Conservation (phyloP, 371 early-diverging fungal species). For the Apophysomyces variabilis region DNA sequence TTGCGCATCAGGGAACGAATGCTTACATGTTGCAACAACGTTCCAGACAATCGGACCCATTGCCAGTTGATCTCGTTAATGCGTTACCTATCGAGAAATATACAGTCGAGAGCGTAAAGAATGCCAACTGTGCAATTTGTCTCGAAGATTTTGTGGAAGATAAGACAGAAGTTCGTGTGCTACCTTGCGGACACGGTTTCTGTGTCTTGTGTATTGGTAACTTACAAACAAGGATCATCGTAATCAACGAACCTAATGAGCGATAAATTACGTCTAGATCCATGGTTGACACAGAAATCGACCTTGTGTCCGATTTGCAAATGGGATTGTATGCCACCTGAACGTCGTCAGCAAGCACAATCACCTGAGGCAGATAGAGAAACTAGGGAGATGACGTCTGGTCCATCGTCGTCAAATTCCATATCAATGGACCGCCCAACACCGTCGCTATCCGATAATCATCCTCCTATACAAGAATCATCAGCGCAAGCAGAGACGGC, state of each 20-base stretch:
- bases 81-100: constrained; percentile 25
- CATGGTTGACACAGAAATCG: constrained; percentile 43
- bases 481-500: neutral
- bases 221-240: neutral
- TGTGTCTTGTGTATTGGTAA: constrained; percentile 54
- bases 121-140: constrained; percentile 43
- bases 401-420: neutral
- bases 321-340: constrained; percentile 40
- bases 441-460: neutral
- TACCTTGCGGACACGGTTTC: constrained; percentile 50
- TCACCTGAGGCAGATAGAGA: neutral
- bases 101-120: constrained; percentile 28
- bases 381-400: neutral
- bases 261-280: constrained; percentile 22
- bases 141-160: constrained; percentile 43
- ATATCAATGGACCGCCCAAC: neutral
- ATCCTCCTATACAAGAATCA: neutral
- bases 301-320: constrained; percentile 45
- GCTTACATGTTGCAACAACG: constrained; percentile 32
- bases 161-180: constrained; percentile 29
- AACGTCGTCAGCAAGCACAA: constrained; percentile 17
- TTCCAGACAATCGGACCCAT: constrained; percentile 28
- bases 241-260: too few species aligned
- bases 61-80: constrained; percentile 42
- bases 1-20: constrained; percentile 8